phyloP scores from a whole-genome alignment of 805 yeast genomes.

The Kuraishia borneana region DNA sequence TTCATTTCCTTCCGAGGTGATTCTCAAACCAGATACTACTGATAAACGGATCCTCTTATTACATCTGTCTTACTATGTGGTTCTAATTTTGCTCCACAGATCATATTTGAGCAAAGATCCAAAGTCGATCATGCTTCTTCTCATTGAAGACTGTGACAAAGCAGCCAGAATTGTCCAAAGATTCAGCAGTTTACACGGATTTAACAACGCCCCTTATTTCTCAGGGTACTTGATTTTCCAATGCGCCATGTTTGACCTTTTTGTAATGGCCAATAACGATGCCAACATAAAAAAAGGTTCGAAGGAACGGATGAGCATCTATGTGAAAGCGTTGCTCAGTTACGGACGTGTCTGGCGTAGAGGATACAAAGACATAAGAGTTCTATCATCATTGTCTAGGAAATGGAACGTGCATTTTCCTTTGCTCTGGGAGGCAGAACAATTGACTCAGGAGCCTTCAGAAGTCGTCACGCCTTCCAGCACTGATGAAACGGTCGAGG shows the following conservation, averaged over 20 bases:
- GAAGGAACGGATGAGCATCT: constrained; percentile 8
- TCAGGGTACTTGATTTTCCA: constrained; percentile 20
- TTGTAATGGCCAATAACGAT: constrained; percentile 15
- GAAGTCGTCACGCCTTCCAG: neutral
- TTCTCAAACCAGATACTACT: constrained; percentile 5
- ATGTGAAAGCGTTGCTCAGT: constrained; percentile 11
- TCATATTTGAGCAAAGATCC: constrained; percentile 20
- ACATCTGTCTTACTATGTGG: constrained; percentile 18
- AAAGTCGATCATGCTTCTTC: constrained; percentile 12
- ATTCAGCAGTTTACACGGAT: constrained; percentile 8
- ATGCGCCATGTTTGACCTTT: constrained; percentile 20
- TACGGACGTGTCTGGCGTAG: constrained; percentile 18
- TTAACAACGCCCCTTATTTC: constrained; percentile 17
- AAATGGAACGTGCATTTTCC: constrained; percentile 13
- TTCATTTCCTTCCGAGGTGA: constrained; percentile 12
- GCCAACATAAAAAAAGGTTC: constrained; percentile 10
- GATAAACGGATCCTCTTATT: constrained; percentile 15
- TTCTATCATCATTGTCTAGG: constrained; percentile 12
- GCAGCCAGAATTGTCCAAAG: constrained; percentile 11
- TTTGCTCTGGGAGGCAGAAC: constrained; percentile 1
- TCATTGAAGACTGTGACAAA: constrained; percentile 12
- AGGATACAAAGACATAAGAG: constrained; percentile 18
- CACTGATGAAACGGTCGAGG: neutral
- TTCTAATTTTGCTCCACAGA: constrained; percentile 15
- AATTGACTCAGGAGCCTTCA: neutral